Evolutionary conservation across 129 eudicot genomes (phyloP), one percentile per base, ranked within the genome.

Genomic region (Artemisia tridentata): DNA sequence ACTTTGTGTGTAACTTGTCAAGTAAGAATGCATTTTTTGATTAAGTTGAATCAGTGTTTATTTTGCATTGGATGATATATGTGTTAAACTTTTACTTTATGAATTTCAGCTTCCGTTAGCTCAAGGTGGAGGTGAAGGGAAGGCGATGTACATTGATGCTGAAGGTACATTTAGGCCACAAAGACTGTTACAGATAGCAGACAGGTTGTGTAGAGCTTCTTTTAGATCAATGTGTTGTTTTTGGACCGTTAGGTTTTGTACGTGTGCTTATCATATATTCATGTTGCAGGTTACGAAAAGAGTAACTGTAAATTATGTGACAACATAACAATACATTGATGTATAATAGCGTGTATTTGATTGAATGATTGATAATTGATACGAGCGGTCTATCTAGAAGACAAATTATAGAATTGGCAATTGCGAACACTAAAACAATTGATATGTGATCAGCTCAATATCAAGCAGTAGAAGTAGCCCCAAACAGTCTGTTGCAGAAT

Each of bases 61-160:
- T 51, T 63, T 34, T 50, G 34, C 63, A 20, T 50, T 29, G 2
- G 20, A 50, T 19, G 4, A 34, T 16, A 29, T 14, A 51, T 6
- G 47, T 71, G 69, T 38, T 67, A 50, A 65, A 62, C 62, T 41
- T 47, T 12, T 29, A 5, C 15, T 31, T 72, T 69, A 14, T 7
- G 1, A 53, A 45, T 11, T 78, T 61, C 88, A 93, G 96, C 96
- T 93, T 73, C 98, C 96, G 13, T 63, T 93, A 65, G 96, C 87
- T 77, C 95, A 93, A 85, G 98, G 98, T 55, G 98, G 98, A 20
- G 98, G 98, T 79, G 96, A 93, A 66, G 96, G 98, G 63, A 93
- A 93, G 84, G 96, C 96, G 18, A 89, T 93, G 98, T 93, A 93
- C 72, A 93, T 93, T 74, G 98, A 93, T 80, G 96, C 96, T 57